Base-by-base conservation (phyloP, 2,329 filamentous ascomycete species). In the Ophiostoma triangulosporum region DNA sequence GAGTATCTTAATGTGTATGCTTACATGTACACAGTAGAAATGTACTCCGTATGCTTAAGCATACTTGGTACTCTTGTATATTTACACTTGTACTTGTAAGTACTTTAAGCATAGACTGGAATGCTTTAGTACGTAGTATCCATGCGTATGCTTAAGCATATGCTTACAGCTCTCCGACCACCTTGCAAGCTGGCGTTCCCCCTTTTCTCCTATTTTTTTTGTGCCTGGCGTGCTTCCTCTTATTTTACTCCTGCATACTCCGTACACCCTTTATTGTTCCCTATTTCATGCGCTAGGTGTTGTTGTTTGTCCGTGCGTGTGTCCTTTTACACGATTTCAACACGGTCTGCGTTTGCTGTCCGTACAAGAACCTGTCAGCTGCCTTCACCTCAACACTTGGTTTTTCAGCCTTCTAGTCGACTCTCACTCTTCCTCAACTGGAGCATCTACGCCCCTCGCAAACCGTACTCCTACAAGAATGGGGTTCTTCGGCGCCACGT, bases 401-500 rank as follows among this genome's bases (percentile, higher is more conserved):
- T 11, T 22, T 15, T 36, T n/a, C 26, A 9, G 43, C 24, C 38
- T 12, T 14, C 20, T 12, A 24, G 9, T 46, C 9, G 43, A 46
- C 43, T 46, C 7, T 17, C n/a, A n/a, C 7, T 17, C 7, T 46
- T 46, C n/a, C n/a, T 26, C 43, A 46, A 11, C 26, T 46, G 26
- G 24, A 31, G 43, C 15, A 11, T 29, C 26, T 17, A 17, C 15
- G 3, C 14, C 6, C 32, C 31, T 49, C 27, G 11, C 32, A 15
- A 22, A n/a, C 36, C 14, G 22, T 24, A 43, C 26, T 40, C 24
- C 27, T 35, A 32, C 43, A 20, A 60, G 57, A 59, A 72, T 72
- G 70, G 59, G 68, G 27, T 31, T 56, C 27, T 60, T 66, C 53
- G 60, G 60, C 50, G 55, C 67, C 52, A 62, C 66, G 56, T 73